These are phyloP conservation scores for Suillus variegatus DNA, from an alignment of 768 basidiomycete genomes.

Conservation along the genomic window DNA sequence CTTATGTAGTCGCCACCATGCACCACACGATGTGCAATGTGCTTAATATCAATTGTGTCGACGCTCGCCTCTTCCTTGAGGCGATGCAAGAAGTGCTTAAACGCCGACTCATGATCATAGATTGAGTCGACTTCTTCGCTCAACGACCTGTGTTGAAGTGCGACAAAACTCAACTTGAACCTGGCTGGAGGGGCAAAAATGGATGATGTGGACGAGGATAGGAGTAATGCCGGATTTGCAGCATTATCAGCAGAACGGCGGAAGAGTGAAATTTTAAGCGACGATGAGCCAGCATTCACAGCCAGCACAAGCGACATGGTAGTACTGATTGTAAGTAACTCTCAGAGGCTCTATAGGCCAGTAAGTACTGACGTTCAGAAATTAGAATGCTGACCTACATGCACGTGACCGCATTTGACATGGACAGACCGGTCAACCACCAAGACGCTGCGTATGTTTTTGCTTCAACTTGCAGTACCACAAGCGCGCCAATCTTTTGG, in stretches of 20 bases:
- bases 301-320: slow-evolving; percentile 55
- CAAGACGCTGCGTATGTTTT: background rate
- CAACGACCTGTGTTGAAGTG: slow-evolving; percentile 12
- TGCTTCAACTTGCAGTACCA: background rate
- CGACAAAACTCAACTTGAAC: slow-evolving; percentile 43
- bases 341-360: too few relatives aligned
- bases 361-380: background rate
- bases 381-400: background rate
- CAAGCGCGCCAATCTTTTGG: background rate
- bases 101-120: slow-evolving; percentile 61
- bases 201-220: slow-evolving; percentile 56
- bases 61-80: slow-evolving; percentile 45
- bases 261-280: slow-evolving; percentile 81
- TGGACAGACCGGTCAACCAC: background rate
- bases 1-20: slow-evolving; percentile 82
- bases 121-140: slow-evolving; percentile 38
- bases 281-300: slow-evolving; percentile 82
- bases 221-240: slow-evolving; percentile 42
- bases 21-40: slow-evolving; percentile 80
- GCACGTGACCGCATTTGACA: background rate
- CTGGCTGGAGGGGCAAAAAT: slow-evolving; percentile 56
- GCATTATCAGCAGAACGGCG: slow-evolving; percentile 28
- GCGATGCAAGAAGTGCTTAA: slow-evolving; percentile 56
- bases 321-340: background rate
- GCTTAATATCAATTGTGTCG: slow-evolving; percentile 43